These are phyloP conservation scores for Aeschynomene evenia DNA, from an alignment of 306 rosid genomes.

Conservation along the genomic window DNA sequence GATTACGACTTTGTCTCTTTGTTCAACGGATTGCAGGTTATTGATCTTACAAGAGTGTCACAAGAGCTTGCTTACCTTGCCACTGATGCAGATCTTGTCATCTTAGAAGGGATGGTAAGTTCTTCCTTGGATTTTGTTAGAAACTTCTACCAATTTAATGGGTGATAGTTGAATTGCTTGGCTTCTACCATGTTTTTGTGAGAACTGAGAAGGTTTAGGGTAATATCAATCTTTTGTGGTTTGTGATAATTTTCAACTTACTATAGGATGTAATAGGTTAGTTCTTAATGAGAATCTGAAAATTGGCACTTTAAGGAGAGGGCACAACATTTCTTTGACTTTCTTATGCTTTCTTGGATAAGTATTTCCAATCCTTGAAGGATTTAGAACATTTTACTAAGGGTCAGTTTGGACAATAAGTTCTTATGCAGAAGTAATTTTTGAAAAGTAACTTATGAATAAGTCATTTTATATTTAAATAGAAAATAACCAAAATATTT, in stretches of 20 bases:
- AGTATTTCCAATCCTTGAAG: too few species aligned
- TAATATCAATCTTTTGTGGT: neutral
- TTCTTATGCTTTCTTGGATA: too few species aligned
- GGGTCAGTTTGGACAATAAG: too few species aligned
- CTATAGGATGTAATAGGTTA: neutral
- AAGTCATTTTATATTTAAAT: too few species aligned
- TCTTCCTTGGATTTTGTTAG: conserved; percentile 22
- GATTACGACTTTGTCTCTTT: conserved; percentile 1
- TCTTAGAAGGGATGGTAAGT: conserved; percentile 97
- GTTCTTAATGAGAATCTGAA: neutral
- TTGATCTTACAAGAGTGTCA: conserved; percentile 83
- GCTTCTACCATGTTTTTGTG: neutral
- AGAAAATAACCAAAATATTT: too few species aligned
- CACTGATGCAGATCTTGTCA: conserved; percentile 81
- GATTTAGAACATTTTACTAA: too few species aligned
- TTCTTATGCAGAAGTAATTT: too few species aligned
- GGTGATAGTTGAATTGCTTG: neutral
- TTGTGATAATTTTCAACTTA: neutral
- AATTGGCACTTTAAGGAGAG: neutral
- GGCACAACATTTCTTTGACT: neutral
- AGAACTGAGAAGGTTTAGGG: conserved; percentile 3
- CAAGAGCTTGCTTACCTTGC: conserved; percentile 87
- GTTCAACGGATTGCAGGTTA: conserved; percentile 54
- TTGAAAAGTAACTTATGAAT: too few species aligned
- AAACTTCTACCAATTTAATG: neutral